Base-by-base conservation (phyloP, 768 basidiomycete genomes). In the Tricholoma matsutake region DNA sequence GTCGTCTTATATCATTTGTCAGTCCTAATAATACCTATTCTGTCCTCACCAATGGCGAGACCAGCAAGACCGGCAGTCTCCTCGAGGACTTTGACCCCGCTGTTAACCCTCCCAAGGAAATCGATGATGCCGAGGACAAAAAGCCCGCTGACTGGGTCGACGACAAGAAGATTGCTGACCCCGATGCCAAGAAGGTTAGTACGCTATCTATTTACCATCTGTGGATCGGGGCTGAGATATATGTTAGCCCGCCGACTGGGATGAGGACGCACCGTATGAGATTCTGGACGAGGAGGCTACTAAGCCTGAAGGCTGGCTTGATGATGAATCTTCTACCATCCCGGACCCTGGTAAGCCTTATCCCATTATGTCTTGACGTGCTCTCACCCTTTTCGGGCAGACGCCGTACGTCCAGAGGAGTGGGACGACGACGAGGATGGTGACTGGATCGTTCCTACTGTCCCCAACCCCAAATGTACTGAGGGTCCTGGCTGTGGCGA, bases 401-500 rank as follows among this genome's bases (percentile, higher is more conserved):
- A 94, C 65, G 86, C 92, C 41, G 85, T 88, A 76, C 98, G 97
- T 81, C 97, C 97, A 6, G 97, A 99, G 72, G 97, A 99, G 75
- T 99, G 97, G 97, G 95, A 97, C 69, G 96, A 98, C 68, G 97
- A 98, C 72, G 97, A 98, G 73, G 96, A 99, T 67, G 97, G 97
- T 73, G 96, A 98, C 72, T 99, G 95, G 95, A 85, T 98, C 65
- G 83, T 96, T 6, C 96, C 97, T 31, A 86, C 86, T 59, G 81
- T 98, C 59, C 76, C 83, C 61, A 99, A 99, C 84, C 92, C 96
- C 64, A 90, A 86, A 72, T 98, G 97, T 72, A 80, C 86, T 64
- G 90, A 87, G 59, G 96, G 86, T 62, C 85, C 94, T 68, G 97
- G 97, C 29, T 99, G 97, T 70, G 97, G 97, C 70, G 87, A 89